phyloP scores from a whole-genome alignment of 345 rosid species.

The Rubroshorea leprosula region DNA sequence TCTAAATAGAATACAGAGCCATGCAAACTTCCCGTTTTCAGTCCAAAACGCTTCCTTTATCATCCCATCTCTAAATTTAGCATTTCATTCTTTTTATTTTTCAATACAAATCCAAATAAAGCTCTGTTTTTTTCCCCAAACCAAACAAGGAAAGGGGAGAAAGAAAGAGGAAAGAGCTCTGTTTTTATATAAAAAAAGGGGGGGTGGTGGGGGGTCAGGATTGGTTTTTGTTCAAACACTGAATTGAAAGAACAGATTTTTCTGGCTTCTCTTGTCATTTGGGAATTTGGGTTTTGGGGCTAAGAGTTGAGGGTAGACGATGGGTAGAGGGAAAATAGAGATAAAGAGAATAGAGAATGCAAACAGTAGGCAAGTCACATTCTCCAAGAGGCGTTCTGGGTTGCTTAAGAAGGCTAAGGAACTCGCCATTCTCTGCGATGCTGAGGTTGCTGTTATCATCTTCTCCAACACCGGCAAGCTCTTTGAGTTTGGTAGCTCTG shows the following conservation, averaged over 20 bases:
- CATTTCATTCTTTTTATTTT: conserved; percentile 25
- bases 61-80: conserved; percentile 39
- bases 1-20: conserved; percentile 45
- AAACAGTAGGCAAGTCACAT: conserved; percentile 92
- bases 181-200: not conserved
- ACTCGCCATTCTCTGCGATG: conserved; percentile 85
- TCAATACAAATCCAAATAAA: conserved; percentile 27
- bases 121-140: conserved; percentile 9
- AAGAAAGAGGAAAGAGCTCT: conserved; percentile 8
- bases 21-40: conserved; percentile 62
- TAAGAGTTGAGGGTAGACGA: conserved; percentile 12
- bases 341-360: conserved; percentile 92
- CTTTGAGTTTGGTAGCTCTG: conserved; percentile 74
- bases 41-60: conserved; percentile 23
- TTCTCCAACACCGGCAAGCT: conserved; percentile 94
- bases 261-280: conserved; percentile 9
- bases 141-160: not conserved
- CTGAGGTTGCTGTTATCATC: conserved; percentile 89
- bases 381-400: conserved; percentile 89
- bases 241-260: not conserved
- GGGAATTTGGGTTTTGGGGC: conserved; percentile 2
- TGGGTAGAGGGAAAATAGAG: conserved; percentile 97
- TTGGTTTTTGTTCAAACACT: conserved; percentile 5
- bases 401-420: conserved; percentile 87
- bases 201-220: not conserved